Evolutionary conservation across 2,329 filamentous ascomycete species (phyloP).

Genomic region (Pseudofabraea citricarpa): DNA sequence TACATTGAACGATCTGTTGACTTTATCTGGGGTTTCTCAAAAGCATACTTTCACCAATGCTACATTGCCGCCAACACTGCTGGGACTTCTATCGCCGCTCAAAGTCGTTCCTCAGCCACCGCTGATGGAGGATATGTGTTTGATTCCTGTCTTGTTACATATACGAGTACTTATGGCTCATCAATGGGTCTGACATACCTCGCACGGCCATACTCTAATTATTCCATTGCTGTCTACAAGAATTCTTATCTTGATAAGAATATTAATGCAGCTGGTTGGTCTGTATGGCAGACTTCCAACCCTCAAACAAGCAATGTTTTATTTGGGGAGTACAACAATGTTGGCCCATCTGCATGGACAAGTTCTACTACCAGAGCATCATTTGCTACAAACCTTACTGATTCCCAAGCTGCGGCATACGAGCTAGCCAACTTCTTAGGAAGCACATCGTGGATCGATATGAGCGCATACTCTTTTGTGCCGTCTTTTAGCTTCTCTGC

Average conservation of each 20-base stretch:
- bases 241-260: conserved; percentile 38
- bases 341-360: conserved; percentile 1
- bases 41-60: conserved; percentile 42
- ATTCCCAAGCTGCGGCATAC: conserved; percentile 30
- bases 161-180: conserved; percentile 20
- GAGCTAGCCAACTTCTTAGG: conserved; percentile 32
- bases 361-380: conserved; percentile 29
- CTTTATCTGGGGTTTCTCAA: conserved; percentile 47
- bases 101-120: conserved; percentile 32
- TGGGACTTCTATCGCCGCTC: conserved; percentile 35
- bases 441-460: conserved; percentile 35
- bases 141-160: conserved; percentile 23
- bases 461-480: conserved; percentile 32
- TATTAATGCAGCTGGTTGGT: conserved; percentile 45
- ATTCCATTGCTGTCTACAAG: conserved; percentile 43
- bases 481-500: conserved; percentile 29
- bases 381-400: conserved; percentile 32
- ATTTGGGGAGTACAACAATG: conserved; percentile 7
- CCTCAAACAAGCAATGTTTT: conserved; percentile 5
- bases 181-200: conserved; percentile 35
- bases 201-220: conserved; percentile 44
- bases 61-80: conserved; percentile 33
- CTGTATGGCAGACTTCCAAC: conserved; percentile 31
- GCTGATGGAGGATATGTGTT: conserved; percentile 30
- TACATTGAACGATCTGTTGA: conserved; percentile 52